Conservation (phyloP, 2,329 filamentous ascomycete species). For the Aureobasidium pullulans region DNA sequence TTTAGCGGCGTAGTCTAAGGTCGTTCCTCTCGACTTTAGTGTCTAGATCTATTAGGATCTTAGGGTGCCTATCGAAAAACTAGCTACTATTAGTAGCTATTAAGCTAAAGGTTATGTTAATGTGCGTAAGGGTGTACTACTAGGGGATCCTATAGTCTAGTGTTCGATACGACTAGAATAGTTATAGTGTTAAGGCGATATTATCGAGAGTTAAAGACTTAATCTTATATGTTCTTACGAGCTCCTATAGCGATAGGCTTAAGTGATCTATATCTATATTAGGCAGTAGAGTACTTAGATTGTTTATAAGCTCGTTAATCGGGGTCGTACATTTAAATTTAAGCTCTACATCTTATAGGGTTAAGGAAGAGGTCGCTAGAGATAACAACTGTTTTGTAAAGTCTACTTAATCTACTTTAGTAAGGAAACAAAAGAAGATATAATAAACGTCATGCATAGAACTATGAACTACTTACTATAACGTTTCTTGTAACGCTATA, state of each 20-base stretch:
- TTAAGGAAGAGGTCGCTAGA: background rate
- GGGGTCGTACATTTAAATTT: background rate
- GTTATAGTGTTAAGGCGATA: background rate
- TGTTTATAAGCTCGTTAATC: background rate
- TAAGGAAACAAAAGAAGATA: background rate
- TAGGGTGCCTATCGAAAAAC: background rate
- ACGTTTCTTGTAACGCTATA: background rate
- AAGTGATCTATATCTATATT: background rate
- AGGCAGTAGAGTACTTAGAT: background rate
- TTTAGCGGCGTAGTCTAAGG: background rate
- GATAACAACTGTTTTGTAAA: background rate
- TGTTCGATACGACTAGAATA: background rate
- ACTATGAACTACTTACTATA: background rate
- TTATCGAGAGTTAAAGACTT: background rate
- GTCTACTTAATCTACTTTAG: background rate
- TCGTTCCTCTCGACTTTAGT: background rate
- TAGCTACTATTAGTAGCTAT: background rate
- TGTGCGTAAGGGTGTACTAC: background rate
- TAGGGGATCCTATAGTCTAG: background rate
- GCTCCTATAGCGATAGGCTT: background rate
- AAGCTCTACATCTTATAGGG: background rate
- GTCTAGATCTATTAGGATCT: background rate
- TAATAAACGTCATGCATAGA: background rate
- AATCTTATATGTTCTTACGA: background rate
- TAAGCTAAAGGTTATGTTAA: background rate